phyloP scores from a whole-genome alignment of 108 stramenopile genomes.

The Nitzschia sp. region DNA sequence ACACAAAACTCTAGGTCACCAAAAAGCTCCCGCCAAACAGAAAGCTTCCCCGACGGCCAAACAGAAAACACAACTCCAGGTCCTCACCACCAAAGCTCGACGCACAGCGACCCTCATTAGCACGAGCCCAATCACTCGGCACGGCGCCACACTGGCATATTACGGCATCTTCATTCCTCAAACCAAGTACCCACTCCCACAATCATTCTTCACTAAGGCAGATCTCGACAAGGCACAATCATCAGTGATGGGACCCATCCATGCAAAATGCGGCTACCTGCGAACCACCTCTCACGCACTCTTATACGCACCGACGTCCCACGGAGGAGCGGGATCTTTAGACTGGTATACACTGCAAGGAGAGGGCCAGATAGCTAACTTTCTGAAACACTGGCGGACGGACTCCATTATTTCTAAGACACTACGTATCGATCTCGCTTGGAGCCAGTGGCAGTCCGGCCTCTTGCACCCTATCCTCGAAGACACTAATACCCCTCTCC shows the following conservation, averaged over 20 bases:
- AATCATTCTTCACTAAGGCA: neutral
- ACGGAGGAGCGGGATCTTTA: neutral
- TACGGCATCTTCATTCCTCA: neutral
- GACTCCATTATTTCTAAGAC: neutral
- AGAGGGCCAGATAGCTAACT: neutral
- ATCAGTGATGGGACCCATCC: neutral
- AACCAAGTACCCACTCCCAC: neutral
- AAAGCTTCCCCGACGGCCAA: too few species aligned
- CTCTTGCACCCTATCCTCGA: neutral
- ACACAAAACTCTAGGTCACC: slow-evolving; percentile 1
- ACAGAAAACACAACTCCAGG: neutral
- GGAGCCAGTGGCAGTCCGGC: neutral
- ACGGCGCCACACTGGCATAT: neutral
- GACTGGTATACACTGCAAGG: neutral
- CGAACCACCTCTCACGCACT: neutral
- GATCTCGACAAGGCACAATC: neutral
- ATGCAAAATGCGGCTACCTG: neutral
- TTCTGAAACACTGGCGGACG: neutral
- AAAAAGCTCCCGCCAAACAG: neutral
- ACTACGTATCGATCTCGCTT: neutral
- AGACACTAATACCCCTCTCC: neutral
- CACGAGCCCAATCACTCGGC: neutral
- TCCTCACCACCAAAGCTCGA: neutral
- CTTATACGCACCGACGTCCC: neutral
- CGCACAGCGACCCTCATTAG: neutral